These are phyloP conservation scores for Colletotrichum tamarilloi DNA, from an alignment of 2,329 filamentous ascomycete genomes.

Conservation along the genomic window DNA sequence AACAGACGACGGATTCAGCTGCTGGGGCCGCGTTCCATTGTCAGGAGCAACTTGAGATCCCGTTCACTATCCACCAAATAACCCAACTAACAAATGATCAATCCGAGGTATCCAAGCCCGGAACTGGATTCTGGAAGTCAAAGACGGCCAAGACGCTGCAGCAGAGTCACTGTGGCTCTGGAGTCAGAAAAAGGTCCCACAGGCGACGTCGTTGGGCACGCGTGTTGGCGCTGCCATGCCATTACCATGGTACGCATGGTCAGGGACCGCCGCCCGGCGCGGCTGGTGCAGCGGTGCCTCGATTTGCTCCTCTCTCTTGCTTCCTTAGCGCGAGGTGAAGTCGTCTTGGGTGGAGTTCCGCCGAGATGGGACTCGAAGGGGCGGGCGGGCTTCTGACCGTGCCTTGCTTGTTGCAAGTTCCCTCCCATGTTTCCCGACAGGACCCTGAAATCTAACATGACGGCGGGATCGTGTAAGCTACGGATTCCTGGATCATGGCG, in stretches of 20 bases:
- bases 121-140: background rate
- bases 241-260: background rate
- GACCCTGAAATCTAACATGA: constrained; percentile 28
- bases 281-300: constrained; percentile 25
- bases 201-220: constrained; percentile 30
- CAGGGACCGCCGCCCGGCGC: constrained; percentile 19
- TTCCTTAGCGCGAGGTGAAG: constrained; percentile 16
- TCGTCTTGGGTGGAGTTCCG: constrained; percentile 27
- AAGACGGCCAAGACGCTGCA: background rate
- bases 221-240: constrained; percentile 27
- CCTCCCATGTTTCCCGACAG: constrained; percentile 29
- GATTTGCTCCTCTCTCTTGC: constrained; percentile 24
- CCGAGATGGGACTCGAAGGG: constrained; percentile 28
- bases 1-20: constrained; percentile 19
- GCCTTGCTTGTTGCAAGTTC: constrained; percentile 33
- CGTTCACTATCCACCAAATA: background rate
- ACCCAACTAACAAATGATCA: background rate
- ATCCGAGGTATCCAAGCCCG: background rate
- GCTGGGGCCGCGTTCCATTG: constrained; percentile 4
- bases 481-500: constrained; percentile 16
- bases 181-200: constrained; percentile 18
- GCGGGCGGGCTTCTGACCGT: constrained; percentile 29
- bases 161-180: background rate
- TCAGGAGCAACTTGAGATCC: background rate
- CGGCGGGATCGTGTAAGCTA: constrained; percentile 24